These are phyloP conservation scores for Didymella glomerata DNA, from an alignment of 2,329 filamentous ascomycete species.

Conservation along the genomic window DNA sequence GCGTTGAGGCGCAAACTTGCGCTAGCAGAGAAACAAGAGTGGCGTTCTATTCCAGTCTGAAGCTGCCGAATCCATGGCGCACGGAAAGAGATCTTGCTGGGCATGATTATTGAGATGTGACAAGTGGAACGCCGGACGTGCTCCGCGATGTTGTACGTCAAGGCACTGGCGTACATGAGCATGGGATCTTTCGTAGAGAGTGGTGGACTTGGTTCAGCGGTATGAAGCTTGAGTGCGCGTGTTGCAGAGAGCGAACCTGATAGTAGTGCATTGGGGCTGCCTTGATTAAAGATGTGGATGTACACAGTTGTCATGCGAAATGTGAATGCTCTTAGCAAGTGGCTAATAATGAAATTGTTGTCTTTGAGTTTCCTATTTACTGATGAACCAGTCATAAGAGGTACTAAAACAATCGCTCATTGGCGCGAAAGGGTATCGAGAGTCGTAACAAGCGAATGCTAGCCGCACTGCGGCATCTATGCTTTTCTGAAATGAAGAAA, in stretches of 20 bases:
- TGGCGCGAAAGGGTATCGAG: constrained; percentile 18
- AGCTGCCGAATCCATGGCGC: neutral
- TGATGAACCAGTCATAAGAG: neutral
- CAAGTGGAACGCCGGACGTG: neutral
- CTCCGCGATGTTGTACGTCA: neutral
- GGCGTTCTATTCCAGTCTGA: neutral
- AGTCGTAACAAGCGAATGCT: constrained; percentile 17
- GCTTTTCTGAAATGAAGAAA: constrained; percentile 1
- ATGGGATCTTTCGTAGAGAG: neutral
- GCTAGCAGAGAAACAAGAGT: neutral
- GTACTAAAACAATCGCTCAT: neutral
- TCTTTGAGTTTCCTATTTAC: neutral
- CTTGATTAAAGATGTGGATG: neutral
- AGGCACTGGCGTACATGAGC: neutral
- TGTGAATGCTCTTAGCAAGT: neutral
- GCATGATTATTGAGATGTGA: neutral
- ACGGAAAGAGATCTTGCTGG: neutral
- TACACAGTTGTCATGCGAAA: neutral
- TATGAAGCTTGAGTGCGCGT: neutral
- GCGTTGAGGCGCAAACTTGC: neutral
- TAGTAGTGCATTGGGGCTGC: neutral
- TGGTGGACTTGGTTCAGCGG: neutral
- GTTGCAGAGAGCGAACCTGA: neutral
- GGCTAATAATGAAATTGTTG: neutral
- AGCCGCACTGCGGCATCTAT: constrained; percentile 8